Percentiles rank a stretch among this genome's conserved stretches.
phyloP scores from a whole-genome alignment of 495 filamentous ascomycete species.

The Hypoxylon subgilvum region DNA sequence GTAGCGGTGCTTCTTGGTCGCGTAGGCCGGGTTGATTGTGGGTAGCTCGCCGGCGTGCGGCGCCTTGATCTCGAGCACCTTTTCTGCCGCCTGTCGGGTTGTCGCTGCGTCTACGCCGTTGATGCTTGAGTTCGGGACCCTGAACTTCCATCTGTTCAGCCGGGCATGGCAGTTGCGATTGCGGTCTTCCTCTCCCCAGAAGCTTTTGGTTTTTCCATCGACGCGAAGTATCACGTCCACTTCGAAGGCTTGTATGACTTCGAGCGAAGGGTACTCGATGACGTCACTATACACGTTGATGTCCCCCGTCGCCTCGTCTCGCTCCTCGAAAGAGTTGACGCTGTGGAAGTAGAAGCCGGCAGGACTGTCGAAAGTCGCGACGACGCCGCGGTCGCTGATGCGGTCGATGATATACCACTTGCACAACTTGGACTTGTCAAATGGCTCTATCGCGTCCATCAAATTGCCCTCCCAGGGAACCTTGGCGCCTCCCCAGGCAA shows the following conservation, averaged over 20 bases:
- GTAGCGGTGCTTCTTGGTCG: constrained; percentile 64
- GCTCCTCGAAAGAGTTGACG: constrained; percentile 74
- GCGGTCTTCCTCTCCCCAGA: constrained; percentile 42
- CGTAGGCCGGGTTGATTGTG: constrained; percentile 66
- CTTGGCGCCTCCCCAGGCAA: constrained; percentile 53
- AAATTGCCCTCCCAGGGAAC: constrained; percentile 65
- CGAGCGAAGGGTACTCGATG: constrained; percentile 59
- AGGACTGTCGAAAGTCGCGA: constrained; percentile 63
- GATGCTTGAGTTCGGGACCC: constrained; percentile 30
- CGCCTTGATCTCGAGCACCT: constrained; percentile 49
- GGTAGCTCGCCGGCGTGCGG: constrained; percentile 65
- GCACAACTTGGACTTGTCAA: constrained; percentile 56
- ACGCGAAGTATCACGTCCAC: constrained; percentile 63
- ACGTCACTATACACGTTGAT: constrained; percentile 65
- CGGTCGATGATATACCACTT: constrained; percentile 76
- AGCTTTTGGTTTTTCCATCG: constrained; percentile 29
- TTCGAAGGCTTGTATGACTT: constrained; percentile 62
- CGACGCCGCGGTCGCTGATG: constrained; percentile 55
- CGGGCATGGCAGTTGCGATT: constrained; percentile 46
- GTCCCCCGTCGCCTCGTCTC: constrained; percentile 35
- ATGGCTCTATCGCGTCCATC: constrained; percentile 60
- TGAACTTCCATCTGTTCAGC: constrained; percentile 56
- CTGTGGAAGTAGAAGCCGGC: constrained; percentile 79
- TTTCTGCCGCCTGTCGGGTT: constrained; percentile 23
- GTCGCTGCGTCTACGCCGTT: neutral